Evolutionary conservation across 2,329 filamentous ascomycete species (phyloP), one percentile per base, ranked within the genome.

Genomic region (Coleophoma cylindrospora): DNA sequence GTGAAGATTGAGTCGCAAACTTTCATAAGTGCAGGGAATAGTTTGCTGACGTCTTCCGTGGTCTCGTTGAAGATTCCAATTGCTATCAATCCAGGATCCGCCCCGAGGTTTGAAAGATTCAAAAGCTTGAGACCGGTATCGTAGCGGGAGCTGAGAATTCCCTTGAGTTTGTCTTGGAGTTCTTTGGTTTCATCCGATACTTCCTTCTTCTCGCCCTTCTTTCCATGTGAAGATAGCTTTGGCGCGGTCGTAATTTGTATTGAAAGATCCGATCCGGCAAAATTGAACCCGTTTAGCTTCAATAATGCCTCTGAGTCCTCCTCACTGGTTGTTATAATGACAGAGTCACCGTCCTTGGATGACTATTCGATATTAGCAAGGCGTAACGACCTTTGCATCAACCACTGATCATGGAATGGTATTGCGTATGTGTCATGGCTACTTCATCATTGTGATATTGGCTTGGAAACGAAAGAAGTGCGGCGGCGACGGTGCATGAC

Each of bases 11-110:
- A 74, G 48, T 95, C 84, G 65, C 89, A 91, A 43, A 96, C 84
- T 52, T 82, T 83, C 88, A 97, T 95, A 54, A 97, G 76, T 1
- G 89, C 92, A 47, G 88, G 89, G 70, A 97, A 96, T 54, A 96
- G 88, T 67, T 96, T 99, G n/a, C 57, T 54, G 11, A 60, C 56
- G 19, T 53, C 58, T 3, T 22, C 12, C 21, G 85, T 82, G 51
- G 79, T 80, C 52, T 74, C 81, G 54, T 83, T 79, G 65, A 95
- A 91, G 61, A 92, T 87, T 36, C 88, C 88, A 68, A 91, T 83
- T 40, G 79, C 75, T 48, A 83, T 74, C 4, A 97, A 78, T 51
- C 84, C 80, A 2, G 81, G 71, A 61, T 97, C 92, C 44, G 79
- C 74, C 33, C 80, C 84, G 10, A 97, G 80, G 1, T 79, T 75